These are phyloP conservation scores for Flaveria trinervia DNA, from an alignment of 129 eudicot species.

Conservation along the genomic window DNA sequence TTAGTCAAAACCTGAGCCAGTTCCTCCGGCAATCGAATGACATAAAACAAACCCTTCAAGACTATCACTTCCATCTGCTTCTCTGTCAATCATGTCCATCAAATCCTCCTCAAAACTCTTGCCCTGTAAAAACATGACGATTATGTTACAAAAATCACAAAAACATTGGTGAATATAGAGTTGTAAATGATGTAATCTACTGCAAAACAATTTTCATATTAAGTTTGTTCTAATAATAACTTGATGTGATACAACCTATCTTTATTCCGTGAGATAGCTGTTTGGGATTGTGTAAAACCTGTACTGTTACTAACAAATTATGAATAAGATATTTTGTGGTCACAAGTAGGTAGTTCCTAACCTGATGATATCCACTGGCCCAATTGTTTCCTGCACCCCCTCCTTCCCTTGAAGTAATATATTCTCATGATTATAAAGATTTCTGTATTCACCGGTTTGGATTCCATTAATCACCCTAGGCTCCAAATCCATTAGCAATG, in stretches of 20 bases:
- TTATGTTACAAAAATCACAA: constrained; percentile 5
- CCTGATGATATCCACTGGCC: constrained; percentile 99
- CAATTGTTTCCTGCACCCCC: constrained; percentile 99
- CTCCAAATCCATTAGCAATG: constrained; percentile 96
- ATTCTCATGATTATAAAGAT: constrained; percentile 93
- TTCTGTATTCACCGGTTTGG: constrained; percentile 94
- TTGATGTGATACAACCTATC: not conserved
- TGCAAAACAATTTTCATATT: not conserved
- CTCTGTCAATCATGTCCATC: constrained; percentile 99
- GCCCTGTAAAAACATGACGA: constrained; percentile 49
- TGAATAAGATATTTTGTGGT: too few species aligned
- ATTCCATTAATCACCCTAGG: constrained; percentile 98
- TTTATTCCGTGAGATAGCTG: not conserved
- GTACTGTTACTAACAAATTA: too few species aligned
- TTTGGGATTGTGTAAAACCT: not conserved
- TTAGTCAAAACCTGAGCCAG: constrained; percentile 82
- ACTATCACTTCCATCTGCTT: constrained; percentile 99
- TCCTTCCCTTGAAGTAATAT: constrained; percentile 80
- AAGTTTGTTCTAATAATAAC: not conserved
- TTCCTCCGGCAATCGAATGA: constrained; percentile 99
- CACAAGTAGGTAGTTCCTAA: constrained; percentile 15
- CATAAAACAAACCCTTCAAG: constrained; percentile 98
- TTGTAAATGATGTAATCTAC: not conserved
- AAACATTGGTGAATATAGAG: not conserved
- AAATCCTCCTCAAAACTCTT: constrained; percentile 92